A percentile compares a stretch with the other conserved stretches of the same genome.
These are phyloP conservation scores for Macrotyloma uniflorum DNA, from an alignment of 306 rosid species.

Conservation along the genomic window DNA sequence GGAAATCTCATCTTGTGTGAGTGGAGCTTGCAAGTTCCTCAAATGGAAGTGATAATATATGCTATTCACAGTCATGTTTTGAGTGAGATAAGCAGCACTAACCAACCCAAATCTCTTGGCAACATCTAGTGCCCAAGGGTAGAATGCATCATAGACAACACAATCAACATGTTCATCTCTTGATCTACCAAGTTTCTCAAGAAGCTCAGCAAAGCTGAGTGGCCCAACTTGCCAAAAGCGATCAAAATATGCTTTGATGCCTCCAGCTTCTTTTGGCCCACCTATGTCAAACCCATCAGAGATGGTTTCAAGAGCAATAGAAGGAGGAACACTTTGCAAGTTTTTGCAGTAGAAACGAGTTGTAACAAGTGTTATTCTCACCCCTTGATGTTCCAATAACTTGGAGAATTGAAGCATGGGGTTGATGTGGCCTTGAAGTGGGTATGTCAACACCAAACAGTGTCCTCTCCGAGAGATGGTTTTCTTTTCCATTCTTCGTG, in stretches of 20 bases:
- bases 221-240: neutral
- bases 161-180: constrained; percentile 32
- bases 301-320: neutral
- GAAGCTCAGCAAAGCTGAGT: neutral
- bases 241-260: neutral
- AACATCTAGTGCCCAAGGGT: constrained; percentile 51
- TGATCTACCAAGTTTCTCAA: neutral
- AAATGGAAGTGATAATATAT: constrained; percentile 37
- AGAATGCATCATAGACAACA: constrained; percentile 43
- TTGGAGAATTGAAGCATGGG: constrained; percentile 4
- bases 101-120: constrained; percentile 42
- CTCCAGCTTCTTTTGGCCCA: neutral
- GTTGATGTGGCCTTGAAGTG: neutral
- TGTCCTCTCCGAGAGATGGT: neutral
- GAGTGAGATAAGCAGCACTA: constrained; percentile 45
- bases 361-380: neutral
- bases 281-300: constrained; percentile 33
- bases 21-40: neutral
- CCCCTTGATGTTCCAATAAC: neutral
- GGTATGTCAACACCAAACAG: neutral
- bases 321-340: constrained; percentile 6
- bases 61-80: constrained; percentile 35
- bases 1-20: neutral
- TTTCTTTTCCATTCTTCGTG: neutral
- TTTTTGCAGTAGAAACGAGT: constrained; percentile 2